A percentile compares a stretch with the other conserved stretches of the same genome.
phyloP scores from a whole-genome alignment of 2,329 filamentous ascomycete genomes.

The Myriangium duriaei region DNA sequence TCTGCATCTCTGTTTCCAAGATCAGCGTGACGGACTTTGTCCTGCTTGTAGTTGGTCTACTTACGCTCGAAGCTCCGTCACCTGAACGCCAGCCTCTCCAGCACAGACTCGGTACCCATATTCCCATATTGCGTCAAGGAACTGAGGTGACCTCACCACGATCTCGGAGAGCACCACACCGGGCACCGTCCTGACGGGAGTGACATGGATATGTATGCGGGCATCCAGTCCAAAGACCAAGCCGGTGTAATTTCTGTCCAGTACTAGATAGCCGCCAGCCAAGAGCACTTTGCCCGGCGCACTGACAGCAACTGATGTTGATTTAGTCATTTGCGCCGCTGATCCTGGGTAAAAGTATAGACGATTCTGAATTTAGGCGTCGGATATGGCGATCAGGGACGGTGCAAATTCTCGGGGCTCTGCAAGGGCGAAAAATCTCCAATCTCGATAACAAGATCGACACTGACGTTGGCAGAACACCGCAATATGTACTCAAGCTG shows the following conservation, averaged over 20 bases:
- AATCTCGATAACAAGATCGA: too few relatives aligned
- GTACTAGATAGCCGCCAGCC: conserved; percentile 86
- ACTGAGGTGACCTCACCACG: conserved; percentile 84
- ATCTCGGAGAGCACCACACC: conserved; percentile 57
- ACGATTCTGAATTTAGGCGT: too few relatives aligned
- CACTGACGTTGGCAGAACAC: too few relatives aligned
- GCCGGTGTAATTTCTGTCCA: conserved; percentile 76
- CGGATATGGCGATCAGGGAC: too few relatives aligned
- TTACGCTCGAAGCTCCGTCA: conserved; percentile 69
- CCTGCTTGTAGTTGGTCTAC: too few relatives aligned
- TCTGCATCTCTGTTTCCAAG: conserved; percentile 25
- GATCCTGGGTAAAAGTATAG: too few relatives aligned
- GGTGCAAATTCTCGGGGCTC: too few relatives aligned
- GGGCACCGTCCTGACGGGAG: conserved; percentile 43
- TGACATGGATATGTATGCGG: conserved; percentile 48
- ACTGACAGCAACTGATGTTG: conserved; percentile 44
- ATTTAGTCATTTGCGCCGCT: conserved; percentile 13
- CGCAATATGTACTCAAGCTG: too few relatives aligned
- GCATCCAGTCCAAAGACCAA: conserved; percentile 53
- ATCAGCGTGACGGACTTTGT: too few relatives aligned
- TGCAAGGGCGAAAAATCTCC: too few relatives aligned
- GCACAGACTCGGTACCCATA: conserved; percentile 64
- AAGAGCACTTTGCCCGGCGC: conserved; percentile 94
- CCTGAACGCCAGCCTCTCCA: conserved; percentile 65
- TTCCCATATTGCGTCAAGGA: conserved; percentile 73